phyloP scores from a whole-genome alignment of 1,284 basidiomycete species.

The Anthracocystis setariae region DNA sequence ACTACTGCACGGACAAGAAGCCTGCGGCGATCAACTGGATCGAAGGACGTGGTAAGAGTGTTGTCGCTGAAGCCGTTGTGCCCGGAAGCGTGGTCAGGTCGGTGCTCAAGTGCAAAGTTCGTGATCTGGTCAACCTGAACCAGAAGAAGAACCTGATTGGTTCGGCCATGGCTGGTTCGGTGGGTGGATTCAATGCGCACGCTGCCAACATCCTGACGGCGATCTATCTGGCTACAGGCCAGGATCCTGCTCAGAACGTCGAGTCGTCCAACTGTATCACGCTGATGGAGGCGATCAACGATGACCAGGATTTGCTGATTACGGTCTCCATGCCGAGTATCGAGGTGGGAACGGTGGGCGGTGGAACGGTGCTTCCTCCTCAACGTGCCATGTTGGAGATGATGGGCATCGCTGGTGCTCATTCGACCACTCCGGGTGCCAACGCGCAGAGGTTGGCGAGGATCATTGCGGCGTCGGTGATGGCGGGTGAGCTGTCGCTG shows the following conservation, averaged over 20 bases:
- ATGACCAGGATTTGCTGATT: slow-evolving; percentile 83
- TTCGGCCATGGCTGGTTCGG: slow-evolving; percentile 94
- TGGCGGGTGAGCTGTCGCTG: slow-evolving; percentile 66
- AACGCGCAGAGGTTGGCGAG: slow-evolving; percentile 66
- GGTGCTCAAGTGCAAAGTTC: slow-evolving; percentile 95
- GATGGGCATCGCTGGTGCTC: slow-evolving; percentile 64
- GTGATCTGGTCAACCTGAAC: slow-evolving; percentile 89
- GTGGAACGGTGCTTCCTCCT: slow-evolving; percentile 75
- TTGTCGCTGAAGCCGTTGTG: slow-evolving; percentile 93
- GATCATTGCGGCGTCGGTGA: slow-evolving; percentile 66
- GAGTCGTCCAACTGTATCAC: slow-evolving; percentile 99
- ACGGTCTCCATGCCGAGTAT: slow-evolving; percentile 67
- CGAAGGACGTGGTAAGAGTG: slow-evolving; percentile 95
- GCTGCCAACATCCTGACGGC: slow-evolving; percentile 96
- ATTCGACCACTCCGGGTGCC: slow-evolving; percentile 62
- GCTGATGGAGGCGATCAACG: slow-evolving; percentile 93
- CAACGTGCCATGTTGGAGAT: slow-evolving; percentile 66
- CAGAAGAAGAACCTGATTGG: slow-evolving; percentile 98
- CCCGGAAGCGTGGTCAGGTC: slow-evolving; percentile 86
- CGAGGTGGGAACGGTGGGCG: slow-evolving; percentile 81
- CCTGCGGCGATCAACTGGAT: slow-evolving; percentile 99
- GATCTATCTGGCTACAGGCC: slow-evolving; percentile 93
- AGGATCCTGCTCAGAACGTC: slow-evolving; percentile 99
- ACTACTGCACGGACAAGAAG: slow-evolving; percentile 99
- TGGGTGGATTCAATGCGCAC: slow-evolving; percentile 99